Percentiles rank a stretch among this genome's conserved stretches.
These are phyloP conservation scores for Phytophthora hybrid DNA, from an alignment of 352 stramenopile species.

Conservation along the genomic window DNA sequence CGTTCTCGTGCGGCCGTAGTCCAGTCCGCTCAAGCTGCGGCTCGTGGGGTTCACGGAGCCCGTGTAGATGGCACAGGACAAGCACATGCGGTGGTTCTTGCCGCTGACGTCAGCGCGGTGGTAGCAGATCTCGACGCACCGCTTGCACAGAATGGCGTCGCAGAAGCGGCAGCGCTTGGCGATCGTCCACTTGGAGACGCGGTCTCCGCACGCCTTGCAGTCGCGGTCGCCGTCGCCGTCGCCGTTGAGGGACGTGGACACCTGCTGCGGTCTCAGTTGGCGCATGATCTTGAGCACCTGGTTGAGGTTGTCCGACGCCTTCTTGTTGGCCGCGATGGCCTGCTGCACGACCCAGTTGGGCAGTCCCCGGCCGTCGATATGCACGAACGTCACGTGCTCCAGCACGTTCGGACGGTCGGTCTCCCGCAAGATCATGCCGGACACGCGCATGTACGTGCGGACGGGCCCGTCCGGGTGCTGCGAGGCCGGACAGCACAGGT, in stretches of 20 bases:
- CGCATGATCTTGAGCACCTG: slow-evolving; percentile 75
- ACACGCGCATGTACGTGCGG: slow-evolving; percentile 62
- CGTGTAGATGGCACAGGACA: slow-evolving; percentile 52
- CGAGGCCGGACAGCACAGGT: slow-evolving; percentile 65
- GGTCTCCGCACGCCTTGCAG: slow-evolving; percentile 63
- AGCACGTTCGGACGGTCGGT: slow-evolving; percentile 62
- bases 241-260: slow-evolving; percentile 22
- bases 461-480: slow-evolving; percentile 63
- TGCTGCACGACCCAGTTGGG: slow-evolving; percentile 61
- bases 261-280: slow-evolving; percentile 36
- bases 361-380: slow-evolving; percentile 56
- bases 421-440: slow-evolving; percentile 69
- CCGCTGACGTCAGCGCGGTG: slow-evolving; percentile 41
- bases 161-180: slow-evolving; percentile 71
- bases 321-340: slow-evolving; percentile 55
- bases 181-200: slow-evolving; percentile 71
- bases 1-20: slow-evolving; percentile 21
- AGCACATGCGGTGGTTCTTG: slow-evolving; percentile 70
- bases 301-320: slow-evolving; percentile 58
- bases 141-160: slow-evolving; percentile 69
- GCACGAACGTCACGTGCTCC: slow-evolving; percentile 64
- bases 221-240: slow-evolving; percentile 35
- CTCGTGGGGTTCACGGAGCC: slow-evolving; percentile 30
- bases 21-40: slow-evolving; percentile 24
- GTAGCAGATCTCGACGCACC: slow-evolving; percentile 65